Percentiles rank a stretch among this genome's conserved stretches.
Evolutionary conservation across 2,329 filamentous ascomycete species (phyloP).

Genomic region (Pyrenochaeta sp.): DNA sequence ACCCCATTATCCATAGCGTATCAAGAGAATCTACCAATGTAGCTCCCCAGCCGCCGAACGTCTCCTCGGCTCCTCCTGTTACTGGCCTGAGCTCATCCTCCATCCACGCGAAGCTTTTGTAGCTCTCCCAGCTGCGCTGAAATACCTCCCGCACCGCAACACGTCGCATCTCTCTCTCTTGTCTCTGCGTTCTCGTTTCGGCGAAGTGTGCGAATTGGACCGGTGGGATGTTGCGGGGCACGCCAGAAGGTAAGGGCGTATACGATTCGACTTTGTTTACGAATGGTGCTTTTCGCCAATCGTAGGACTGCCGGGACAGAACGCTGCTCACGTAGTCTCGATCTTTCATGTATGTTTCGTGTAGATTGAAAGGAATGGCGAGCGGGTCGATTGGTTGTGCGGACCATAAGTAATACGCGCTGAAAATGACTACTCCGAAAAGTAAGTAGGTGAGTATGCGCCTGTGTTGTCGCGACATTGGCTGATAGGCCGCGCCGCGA

Average conservation of each 20-base stretch:
- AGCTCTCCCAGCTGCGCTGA: constrained; percentile 53
- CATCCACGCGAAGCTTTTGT: constrained; percentile 55
- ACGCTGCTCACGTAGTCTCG: constrained; percentile 18
- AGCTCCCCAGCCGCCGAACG: constrained; percentile 58
- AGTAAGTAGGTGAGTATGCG: constrained; percentile 36
- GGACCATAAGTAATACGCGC: constrained; percentile 37
- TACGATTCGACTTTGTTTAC: constrained; percentile 47
- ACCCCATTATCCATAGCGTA: constrained; percentile 58
- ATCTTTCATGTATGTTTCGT: constrained; percentile 44
- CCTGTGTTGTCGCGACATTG: constrained; percentile 42
- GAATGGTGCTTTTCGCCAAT: constrained; percentile 53
- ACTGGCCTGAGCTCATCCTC: constrained; percentile 56
- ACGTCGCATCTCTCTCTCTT: constrained; percentile 40
- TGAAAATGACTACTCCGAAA: constrained; percentile 29
- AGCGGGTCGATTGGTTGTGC: constrained; percentile 36
- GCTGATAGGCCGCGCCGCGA: constrained; percentile 26
- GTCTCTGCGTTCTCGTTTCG: constrained; percentile 40
- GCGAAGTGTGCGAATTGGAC: constrained; percentile 51
- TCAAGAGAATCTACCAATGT: constrained; percentile 57
- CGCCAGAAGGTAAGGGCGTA: constrained; percentile 47
- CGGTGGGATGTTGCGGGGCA: constrained; percentile 47
- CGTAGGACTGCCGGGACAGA: constrained; percentile 36
- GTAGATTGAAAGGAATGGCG: constrained; percentile 36
- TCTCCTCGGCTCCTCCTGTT: constrained; percentile 46
- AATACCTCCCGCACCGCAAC: constrained; percentile 52